Base-by-base conservation (phyloP, 768 basidiomycete species). In the Daedalea quercina region DNA sequence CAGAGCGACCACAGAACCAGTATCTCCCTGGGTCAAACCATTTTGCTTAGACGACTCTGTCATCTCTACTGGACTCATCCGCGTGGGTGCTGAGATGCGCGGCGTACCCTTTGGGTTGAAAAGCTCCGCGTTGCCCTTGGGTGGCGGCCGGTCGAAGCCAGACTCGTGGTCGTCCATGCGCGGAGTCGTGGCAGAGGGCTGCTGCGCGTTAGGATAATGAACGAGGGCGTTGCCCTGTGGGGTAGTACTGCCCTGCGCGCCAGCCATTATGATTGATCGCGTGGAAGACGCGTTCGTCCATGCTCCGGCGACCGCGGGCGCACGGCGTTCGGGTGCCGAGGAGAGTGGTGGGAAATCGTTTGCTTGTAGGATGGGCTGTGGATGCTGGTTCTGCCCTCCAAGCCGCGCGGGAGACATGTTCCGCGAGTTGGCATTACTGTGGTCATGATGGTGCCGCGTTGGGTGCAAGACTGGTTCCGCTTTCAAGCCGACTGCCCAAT, bases 401-500 rank as follows among this genome's bases (percentile, higher is more conserved):
- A 63, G 54, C 45, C 63, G 63, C 12, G 68, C 68, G 24, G 74
- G 75, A 0, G 73, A 69, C 62, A 74, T 71, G 9, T 65, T 73
- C 50, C 69, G 70, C 31, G 72, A 58, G 50, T 57, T 56, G 41
- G 65, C 64, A 41, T 65, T 59, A 13, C 66, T 60, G 58, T 76
- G 56, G 45, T 85, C 81, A 54, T 80, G 80, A 15, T 40, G 37
- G 61, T 82, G 78, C 9, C 82, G 76, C 22, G 69, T 54, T 13
- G 65, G 54, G 57, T 86, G 79, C 24, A 87, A 67, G 12, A 81
- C 86, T 25, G 84, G 82, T 54, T 88, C 84, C 0, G 88, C 80
- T 65, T 85, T 89, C 31, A 92, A 73, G 15, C 88, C 88, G 3
- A 92, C 87, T 17, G 90, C 90, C 90, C 91, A 93, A 65, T 93